Evolutionary conservation across 1,284 basidiomycete species (phyloP), one percentile per base, ranked within the genome.

Genomic region (Leccinum pachyderme): DNA sequence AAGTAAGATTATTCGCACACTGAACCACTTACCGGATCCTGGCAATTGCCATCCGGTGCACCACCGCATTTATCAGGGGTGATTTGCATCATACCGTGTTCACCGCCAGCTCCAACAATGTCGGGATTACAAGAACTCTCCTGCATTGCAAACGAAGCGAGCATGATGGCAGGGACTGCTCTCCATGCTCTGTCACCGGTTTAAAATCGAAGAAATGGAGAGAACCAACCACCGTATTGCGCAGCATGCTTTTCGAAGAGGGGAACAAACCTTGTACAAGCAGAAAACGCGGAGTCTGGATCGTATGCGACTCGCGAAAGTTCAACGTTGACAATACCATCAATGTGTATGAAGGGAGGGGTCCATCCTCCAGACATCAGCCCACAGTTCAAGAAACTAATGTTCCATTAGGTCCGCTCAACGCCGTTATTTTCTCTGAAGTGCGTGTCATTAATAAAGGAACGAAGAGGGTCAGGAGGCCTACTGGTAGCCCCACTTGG

Each of bases 11-110:
- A 35, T 47, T 33, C 39, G 37, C 49, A 28, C 45, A 47, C 31
- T 9, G n/a, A 18, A 37, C 18, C n/a, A 18, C 56, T 27, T 61
- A 87, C 86, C 53, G 80, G 76, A 56, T 90, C 83, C 62, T 74
- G 72, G 77, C 89, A 92, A 69, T 89, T 77, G 7, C 81, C 81
- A 12, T 72, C 73, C 3, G 86, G 83, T 0, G 85, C 85, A 54
- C 75, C 81, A 46, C 69, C 78, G 64, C 92, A 95, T 72, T 95
- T 95, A 62, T 90, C 89, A 47, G 74, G 68, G 13, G 87, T 89
- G 63, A 94, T 79, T 72, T 95, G 92, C 91, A 95, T 94, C 53
- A 89, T 70, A 27, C 92, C 93, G 62, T 89, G 84, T 68, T 94
- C 93, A 52, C 91, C 90, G 9, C 77, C 89, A 25, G 86, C 88